phyloP scores from a whole-genome alignment of 352 stramenopile genomes.

The Blastocystis sp. region DNA sequence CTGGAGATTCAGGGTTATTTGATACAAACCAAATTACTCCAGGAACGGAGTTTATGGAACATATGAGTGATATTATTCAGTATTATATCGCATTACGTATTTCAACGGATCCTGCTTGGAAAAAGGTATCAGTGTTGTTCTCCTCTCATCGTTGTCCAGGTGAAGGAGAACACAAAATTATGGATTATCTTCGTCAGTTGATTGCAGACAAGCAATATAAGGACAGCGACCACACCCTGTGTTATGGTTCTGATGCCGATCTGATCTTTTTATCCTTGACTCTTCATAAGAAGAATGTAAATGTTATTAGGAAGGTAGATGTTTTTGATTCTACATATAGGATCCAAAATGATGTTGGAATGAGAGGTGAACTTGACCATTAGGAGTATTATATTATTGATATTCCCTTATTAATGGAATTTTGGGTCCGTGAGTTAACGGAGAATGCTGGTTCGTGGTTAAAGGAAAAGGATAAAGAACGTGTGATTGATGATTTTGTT shows the following conservation, averaged over 20 bases:
- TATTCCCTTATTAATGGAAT: constrained; percentile 83
- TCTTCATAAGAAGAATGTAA: constrained; percentile 94
- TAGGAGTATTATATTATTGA: constrained; percentile 62
- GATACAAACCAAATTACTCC: constrained; percentile 98
- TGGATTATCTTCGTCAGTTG: constrained; percentile 84
- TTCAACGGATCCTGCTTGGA: constrained; percentile 85
- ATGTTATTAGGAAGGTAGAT: constrained; percentile 90
- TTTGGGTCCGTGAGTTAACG: constrained; percentile 89
- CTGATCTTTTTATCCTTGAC: constrained; percentile 94
- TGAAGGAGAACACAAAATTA: constrained; percentile 97
- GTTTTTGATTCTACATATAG: constrained; percentile 72
- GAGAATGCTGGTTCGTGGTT: constrained; percentile 59
- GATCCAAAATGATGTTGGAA: not conserved
- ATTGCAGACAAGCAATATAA: constrained; percentile 83
- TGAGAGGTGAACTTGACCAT: not conserved
- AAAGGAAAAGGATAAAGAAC: constrained; percentile 74
- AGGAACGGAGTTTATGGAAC: constrained; percentile 92
- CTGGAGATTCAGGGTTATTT: constrained; percentile 73
- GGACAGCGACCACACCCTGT: constrained; percentile 88
- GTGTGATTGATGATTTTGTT: constrained; percentile 97
- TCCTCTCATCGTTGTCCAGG: constrained; percentile 90
- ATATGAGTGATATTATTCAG: constrained; percentile 76
- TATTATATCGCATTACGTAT: constrained; percentile 81
- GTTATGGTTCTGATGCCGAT: constrained; percentile 96
- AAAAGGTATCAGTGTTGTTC: constrained; percentile 87